phyloP scores from a whole-genome alignment of 108 stramenopile genomes.

The Skeletonema marinoi region DNA sequence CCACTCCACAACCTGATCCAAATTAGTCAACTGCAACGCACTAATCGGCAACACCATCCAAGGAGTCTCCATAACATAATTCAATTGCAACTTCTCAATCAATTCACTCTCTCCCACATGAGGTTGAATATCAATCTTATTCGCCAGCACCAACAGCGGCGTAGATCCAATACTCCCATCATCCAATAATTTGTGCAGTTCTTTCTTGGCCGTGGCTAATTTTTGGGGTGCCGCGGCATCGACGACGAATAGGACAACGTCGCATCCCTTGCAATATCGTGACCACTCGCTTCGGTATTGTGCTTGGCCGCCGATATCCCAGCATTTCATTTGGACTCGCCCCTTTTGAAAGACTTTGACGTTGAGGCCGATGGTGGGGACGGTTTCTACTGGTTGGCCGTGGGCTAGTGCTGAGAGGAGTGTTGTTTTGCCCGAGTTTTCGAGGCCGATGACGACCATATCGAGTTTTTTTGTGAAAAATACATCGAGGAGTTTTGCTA shows the following conservation, averaged over 20 bases:
- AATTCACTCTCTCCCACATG: constrained; percentile 87
- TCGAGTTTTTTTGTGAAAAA: constrained; percentile 98
- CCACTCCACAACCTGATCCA: constrained; percentile 96
- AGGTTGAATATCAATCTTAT: constrained; percentile 94
- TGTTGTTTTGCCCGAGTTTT: constrained; percentile 95
- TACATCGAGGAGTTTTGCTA: constrained; percentile 72
- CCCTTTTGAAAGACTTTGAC: constrained; percentile 94
- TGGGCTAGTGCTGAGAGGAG: constrained; percentile 93
- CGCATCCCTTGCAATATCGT: constrained; percentile 93
- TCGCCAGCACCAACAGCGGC: constrained; percentile 91
- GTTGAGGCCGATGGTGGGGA: constrained; percentile 95
- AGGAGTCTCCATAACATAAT: constrained; percentile 95
- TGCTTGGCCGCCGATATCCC: constrained; percentile 96
- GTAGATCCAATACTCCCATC: constrained; percentile 89
- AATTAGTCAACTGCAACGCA: constrained; percentile 88
- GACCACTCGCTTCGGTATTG: constrained; percentile 95
- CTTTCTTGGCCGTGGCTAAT: constrained; percentile 87
- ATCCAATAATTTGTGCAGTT: constrained; percentile 94
- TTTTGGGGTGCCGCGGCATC: constrained; percentile 91
- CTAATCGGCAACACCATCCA: constrained; percentile 96
- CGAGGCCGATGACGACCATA: constrained; percentile 94
- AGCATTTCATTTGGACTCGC: constrained; percentile 96
- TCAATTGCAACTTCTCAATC: constrained; percentile 91
- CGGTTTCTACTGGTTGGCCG: constrained; percentile 92
- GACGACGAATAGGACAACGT: constrained; percentile 95